Evolutionary conservation across 176 grass and related monocot genomes (phyloP), one percentile per base, ranked within the genome.

Genomic region (Eleusine coracana): DNA sequence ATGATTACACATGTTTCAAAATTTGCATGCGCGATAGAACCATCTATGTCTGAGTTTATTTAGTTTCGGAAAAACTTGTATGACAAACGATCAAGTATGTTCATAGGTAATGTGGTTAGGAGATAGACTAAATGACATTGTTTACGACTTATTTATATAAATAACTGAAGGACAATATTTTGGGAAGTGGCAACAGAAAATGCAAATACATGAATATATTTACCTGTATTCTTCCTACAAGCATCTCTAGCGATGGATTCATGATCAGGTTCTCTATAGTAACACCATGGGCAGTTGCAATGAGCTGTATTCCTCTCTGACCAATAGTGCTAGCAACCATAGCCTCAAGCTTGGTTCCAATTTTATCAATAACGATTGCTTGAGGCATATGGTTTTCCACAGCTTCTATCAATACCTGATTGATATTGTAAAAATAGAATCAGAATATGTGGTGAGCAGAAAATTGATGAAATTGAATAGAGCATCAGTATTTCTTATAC

Each of bases 361-460:
- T 98, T 89, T 94, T 92, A 89, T 98, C 95, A 44, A 98, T 98
- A 75, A 93, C 88, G 29, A 98, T 98, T 71, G 92, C 92, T 74
- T 95, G 92, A 25, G 95, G 92, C 95, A 98, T 98, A 74, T 98
- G 95, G 46, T 98, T 95, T 80, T 98, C 95, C 25, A 98, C 96
- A 66, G 96, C 96, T 89, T 95, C 96, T 85, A 98, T 93, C 73
- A 98, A 80, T 42, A 98, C 96, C 89, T 98, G 82, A 60, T 82
- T 76, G 28, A 25, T 41, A 85, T 25, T 31, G 77, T 37, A 86
- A 70, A 34, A 46, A 66, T 11, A 27, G 0, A 66, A 59, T 78
- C 10, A 84, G n/a, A 4, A 46, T 44, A 71, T 12, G 37, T 0
- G 6, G 3, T 44, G 16, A 81, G 55, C 3, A 3, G 37, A 64